These are phyloP conservation scores for Trypanosoma platydactyli DNA, from an alignment of 208 protist species.

Conservation along the genomic window DNA sequence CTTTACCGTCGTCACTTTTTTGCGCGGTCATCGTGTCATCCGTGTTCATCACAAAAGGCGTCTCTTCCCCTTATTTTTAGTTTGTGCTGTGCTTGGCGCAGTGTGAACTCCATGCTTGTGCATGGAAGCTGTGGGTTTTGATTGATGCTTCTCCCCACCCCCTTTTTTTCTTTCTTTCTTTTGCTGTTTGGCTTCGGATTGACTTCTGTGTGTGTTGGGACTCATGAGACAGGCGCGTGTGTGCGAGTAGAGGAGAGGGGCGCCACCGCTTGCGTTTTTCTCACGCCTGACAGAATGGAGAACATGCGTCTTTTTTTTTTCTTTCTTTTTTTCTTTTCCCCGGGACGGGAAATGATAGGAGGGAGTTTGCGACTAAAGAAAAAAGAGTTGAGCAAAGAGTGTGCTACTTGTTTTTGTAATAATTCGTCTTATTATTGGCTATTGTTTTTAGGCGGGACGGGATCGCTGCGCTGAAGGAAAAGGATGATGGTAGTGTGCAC, in stretches of 20 bases:
- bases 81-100: constrained; percentile 7
- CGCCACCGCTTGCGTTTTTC: background rate
- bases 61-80: background rate
- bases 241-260: background rate
- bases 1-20: constrained; percentile 14
- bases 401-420: background rate
- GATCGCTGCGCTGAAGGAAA: too few relatives aligned
- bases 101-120: background rate
- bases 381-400: background rate
- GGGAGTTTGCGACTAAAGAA: background rate
- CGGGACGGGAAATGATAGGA: background rate
- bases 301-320: background rate
- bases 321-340: background rate
- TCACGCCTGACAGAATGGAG: background rate
- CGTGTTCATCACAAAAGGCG: constrained; percentile 1
- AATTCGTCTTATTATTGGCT: too few relatives aligned
- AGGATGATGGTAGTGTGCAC: constrained; percentile 29
- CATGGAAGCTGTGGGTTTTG: constrained; percentile 1
- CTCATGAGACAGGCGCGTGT: background rate
- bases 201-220: background rate
- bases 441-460: too few relatives aligned
- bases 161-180: constrained; percentile 7
- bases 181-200: constrained; percentile 4
- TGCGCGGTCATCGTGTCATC: constrained; percentile 2
- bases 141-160: constrained; percentile 5